Evolutionary conservation across 345 rosid genomes (phyloP), one percentile per base, ranked within the genome.

Genomic region (Citrus mangshanensis): DNA sequence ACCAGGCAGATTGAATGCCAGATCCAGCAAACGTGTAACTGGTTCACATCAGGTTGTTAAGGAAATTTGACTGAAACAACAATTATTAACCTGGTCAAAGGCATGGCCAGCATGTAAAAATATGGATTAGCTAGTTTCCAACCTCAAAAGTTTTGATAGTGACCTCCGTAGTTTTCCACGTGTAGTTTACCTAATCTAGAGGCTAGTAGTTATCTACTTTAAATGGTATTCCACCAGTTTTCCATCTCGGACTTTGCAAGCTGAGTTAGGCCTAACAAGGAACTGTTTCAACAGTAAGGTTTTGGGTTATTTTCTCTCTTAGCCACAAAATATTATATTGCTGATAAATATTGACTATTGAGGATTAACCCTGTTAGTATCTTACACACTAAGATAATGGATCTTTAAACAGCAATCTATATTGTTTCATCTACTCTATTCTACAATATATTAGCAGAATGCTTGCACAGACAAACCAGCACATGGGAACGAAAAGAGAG

Each of bases 111-210:
- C 77, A 56, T 51, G 85, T 6, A 75, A 61, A 66, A 22, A 22
- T 27, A 62, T 72, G 84, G 77, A 78, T 64, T 42, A 79, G 81
- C 77, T 63, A 72, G 34, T 73, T 82, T 80, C 79, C 79, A 80
- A 72, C 75, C 40, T 54, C 8, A 63, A 37, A 83, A 76, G 87
- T 82, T 85, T 79, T 73, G 93, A 91, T 66, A 65, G 79, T 38
- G 91, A 90, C 87, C 66, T 64, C 73, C 35, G 86, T 85, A 79
- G 84, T 86, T 91, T 90, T 92, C 93, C 93, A 90, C 94, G 93
- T 92, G 93, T 80, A 85, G 90, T 78, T 90, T 90, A 89, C 92
- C 94, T 88, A 92, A 87, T 87, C 83, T 75, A 78, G 56, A 22
- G 84, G 65, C 78, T 75, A 67, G 86, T 79, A 60, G 77, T 79